Base-by-base conservation (phyloP, 305 asterid genomes). In the Lippia alba region DNA sequence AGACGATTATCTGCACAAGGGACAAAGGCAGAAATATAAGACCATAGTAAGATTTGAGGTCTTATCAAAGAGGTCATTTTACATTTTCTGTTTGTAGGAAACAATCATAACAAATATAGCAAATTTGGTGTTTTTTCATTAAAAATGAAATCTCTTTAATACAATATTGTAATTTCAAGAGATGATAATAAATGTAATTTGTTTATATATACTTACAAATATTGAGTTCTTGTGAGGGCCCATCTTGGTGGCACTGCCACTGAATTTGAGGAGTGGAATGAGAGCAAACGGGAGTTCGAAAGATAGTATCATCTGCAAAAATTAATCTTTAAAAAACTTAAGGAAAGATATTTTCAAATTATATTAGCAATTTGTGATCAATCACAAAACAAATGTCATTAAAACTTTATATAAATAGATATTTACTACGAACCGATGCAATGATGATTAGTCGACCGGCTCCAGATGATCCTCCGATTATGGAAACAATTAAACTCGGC, bases 371-470 rank as follows among this genome's bases (percentile, higher is more conserved):
- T 44, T 44, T 44, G 6, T 44, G 49, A 44, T 11, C 12, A 44
- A 7, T 36, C 41, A 36, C 4, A 44, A 5, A 44, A 44, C 14
- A 44, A 44, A 10, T 44, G 12, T 44, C 30, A 44, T 7, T 8
- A 8, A 44, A 5, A 44, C 8, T 8, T 36, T 44, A 44, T 44
- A 44, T 44, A 5, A 5, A 11, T 44, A 14, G 1, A 36, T 1
- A 36, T 36, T 36, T 4, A 36, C 30, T 68, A 79, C 91, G 39
- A 49, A 94, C 98, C 70, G 98, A 94, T 73, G 98, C 99, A 10
- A 94, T 92, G 75, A 92, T 82, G 70, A 94, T 94, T 11, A 94
- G 83, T 33, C 90, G 87, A 11, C 97, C 98, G 7, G 99, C 96
- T 57, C 95, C 96, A 0, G 96, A 77, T 33, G 99, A 66, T 51